Conservation (phyloP, 805 yeast genomes). For the Cyberlindnera americana region DNA sequence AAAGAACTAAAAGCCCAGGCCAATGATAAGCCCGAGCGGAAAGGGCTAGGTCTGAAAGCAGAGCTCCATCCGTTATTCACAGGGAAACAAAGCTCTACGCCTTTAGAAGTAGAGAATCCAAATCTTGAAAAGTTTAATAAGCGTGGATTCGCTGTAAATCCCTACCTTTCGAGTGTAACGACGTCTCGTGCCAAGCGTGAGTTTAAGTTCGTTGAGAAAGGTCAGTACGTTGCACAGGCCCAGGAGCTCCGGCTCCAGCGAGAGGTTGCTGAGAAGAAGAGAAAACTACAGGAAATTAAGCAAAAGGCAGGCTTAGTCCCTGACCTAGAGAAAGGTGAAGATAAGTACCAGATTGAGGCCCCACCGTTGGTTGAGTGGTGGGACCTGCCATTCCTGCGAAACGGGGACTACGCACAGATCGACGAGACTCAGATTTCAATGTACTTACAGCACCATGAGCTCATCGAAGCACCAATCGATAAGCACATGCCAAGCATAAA, state of each 20-base stretch:
- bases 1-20: too few relatives aligned
- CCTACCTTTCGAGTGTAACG: slow-evolving; percentile 28
- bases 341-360: slow-evolving; percentile 38
- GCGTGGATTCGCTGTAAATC: slow-evolving; percentile 31
- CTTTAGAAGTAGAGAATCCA: slow-evolving; percentile 20
- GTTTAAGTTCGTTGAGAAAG: slow-evolving; percentile 54
- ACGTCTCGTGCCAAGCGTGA: slow-evolving; percentile 32
- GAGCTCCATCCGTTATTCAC: slow-evolving; percentile 30
- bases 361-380: slow-evolving; percentile 88
- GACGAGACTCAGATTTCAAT: slow-evolving; percentile 42
- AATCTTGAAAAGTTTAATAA: slow-evolving; percentile 20
- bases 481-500: slow-evolving; percentile 36
- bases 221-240: slow-evolving; percentile 50
- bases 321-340: slow-evolving; percentile 53
- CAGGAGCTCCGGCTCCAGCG: slow-evolving; percentile 43
- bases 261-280: slow-evolving; percentile 33
- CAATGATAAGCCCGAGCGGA: too few relatives aligned
- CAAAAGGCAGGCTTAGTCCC: slow-evolving; percentile 45
- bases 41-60: slow-evolving; percentile 24
- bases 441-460: slow-evolving; percentile 83
- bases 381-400: slow-evolving; percentile 59
- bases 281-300: slow-evolving; percentile 31
- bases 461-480: slow-evolving; percentile 58
- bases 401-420: slow-evolving; percentile 21
- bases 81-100: slow-evolving; percentile 15